Conservation (phyloP, 352 stramenopile genomes). For the Globisporangium paroecandrum region DNA sequence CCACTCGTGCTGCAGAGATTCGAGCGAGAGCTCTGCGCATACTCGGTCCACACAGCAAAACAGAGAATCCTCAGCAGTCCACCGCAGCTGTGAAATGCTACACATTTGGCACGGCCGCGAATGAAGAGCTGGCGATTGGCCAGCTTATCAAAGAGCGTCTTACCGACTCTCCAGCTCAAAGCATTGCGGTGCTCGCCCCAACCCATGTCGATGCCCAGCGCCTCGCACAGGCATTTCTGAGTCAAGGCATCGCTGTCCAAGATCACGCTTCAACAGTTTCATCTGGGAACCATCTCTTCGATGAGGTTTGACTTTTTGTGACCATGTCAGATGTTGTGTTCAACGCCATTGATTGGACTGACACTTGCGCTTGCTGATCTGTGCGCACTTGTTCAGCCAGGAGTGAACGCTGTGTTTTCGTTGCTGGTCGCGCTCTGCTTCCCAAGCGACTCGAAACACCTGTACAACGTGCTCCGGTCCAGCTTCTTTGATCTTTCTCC, state of each 20-base stretch:
- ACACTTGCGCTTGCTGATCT: neutral
- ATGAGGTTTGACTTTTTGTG: constrained; percentile 19
- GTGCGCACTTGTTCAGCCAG: constrained; percentile 23
- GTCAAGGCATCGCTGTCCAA: constrained; percentile 31
- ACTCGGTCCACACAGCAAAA: neutral
- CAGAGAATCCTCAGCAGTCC: neutral
- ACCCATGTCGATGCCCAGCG: constrained; percentile 36
- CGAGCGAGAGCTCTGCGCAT: constrained; percentile 8
- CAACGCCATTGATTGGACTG: neutral
- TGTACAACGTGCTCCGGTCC: constrained; percentile 79
- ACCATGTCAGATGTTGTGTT: neutral
- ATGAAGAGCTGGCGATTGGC: constrained; percentile 22
- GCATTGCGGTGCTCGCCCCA: constrained; percentile 34
- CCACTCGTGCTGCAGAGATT: constrained; percentile 3
- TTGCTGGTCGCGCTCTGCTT: constrained; percentile 62
- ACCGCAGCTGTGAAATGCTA: constrained; percentile 14
- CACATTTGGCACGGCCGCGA: constrained; percentile 17
- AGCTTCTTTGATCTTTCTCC: constrained; percentile 55
- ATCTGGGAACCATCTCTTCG: constrained; percentile 20
- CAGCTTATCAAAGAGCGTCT: constrained; percentile 15
- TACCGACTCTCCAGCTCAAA: constrained; percentile 1
- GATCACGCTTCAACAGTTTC: neutral
- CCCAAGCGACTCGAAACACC: constrained; percentile 62
- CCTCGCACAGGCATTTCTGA: constrained; percentile 30
- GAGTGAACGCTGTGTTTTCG: constrained; percentile 62